Evolutionary conservation across 1,284 basidiomycete species (phyloP).

Genomic region (Exsudoporus floridanus): DNA sequence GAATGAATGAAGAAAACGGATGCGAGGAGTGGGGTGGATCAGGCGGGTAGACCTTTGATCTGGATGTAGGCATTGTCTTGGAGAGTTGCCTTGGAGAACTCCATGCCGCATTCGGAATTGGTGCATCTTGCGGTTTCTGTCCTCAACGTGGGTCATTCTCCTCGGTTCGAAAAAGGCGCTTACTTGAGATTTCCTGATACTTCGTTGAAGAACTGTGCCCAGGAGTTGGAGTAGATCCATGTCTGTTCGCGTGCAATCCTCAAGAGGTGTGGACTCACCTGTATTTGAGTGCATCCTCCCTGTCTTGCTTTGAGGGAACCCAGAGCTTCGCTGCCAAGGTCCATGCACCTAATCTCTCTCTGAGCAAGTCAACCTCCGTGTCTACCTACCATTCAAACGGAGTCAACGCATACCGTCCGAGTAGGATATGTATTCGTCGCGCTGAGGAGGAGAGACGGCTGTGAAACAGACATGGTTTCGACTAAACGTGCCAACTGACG

Average conservation of each 20-base stretch:
- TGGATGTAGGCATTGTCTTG: constrained; percentile 44
- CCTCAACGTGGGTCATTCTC: constrained; percentile 13
- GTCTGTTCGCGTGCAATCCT: not conserved
- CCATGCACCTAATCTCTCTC: constrained; percentile 47
- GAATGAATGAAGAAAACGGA: constrained; percentile 4
- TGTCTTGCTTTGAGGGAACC: constrained; percentile 44
- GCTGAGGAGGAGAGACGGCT: constrained; percentile 17
- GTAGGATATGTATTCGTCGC: constrained; percentile 33
- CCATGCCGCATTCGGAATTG: constrained; percentile 39
- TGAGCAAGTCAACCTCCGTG: constrained; percentile 20
- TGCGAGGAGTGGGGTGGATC: constrained; percentile 6
- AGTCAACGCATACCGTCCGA: constrained; percentile 32
- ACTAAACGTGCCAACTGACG: constrained; percentile 35
- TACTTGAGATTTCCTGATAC: constrained; percentile 38
- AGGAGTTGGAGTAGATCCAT: constrained; percentile 10
- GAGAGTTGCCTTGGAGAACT: constrained; percentile 42
- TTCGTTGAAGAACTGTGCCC: constrained; percentile 43
- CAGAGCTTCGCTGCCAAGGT: constrained; percentile 40
- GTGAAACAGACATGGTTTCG: constrained; percentile 10
- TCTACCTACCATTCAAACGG: not conserved
- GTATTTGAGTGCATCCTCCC: constrained; percentile 44
- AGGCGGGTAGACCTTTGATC: constrained; percentile 38
- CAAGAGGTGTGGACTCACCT: constrained; percentile 29
- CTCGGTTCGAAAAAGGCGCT: constrained; percentile 16
- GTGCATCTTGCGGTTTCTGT: constrained; percentile 33